A percentile compares a stretch with the other conserved stretches of the same genome.
Evolutionary conservation across 1,139 yeast species (phyloP).

Genomic region (Protomyces gravidus): DNA sequence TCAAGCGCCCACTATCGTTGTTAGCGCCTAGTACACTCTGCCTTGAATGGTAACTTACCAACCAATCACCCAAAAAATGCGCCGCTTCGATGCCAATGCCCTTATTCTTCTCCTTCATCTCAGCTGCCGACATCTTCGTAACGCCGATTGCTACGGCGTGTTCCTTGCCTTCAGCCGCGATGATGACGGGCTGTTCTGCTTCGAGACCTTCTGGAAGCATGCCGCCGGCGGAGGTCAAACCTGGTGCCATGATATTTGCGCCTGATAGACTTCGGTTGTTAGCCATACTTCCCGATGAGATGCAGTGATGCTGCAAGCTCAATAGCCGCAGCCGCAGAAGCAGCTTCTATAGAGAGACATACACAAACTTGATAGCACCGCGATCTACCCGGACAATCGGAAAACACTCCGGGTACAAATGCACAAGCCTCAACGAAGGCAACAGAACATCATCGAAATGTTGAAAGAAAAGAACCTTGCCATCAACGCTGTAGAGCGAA

Average conservation of each 20-base stretch:
- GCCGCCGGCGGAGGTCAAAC: conserved; percentile 88
- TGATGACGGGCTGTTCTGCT: conserved; percentile 67
- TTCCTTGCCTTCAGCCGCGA: conserved; percentile 91
- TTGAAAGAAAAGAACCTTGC: conserved; percentile 55
- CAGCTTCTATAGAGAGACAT: no score
- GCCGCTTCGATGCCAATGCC: conserved; percentile 86
- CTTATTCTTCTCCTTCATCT: conserved; percentile 75
- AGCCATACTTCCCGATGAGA: no score
- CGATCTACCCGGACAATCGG: conserved; percentile 89
- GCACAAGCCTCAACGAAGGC: conserved; percentile 73
- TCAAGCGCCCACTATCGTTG: neutral
- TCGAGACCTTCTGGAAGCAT: conserved; percentile 62
- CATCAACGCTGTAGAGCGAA: conserved; percentile 29
- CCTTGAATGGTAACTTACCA: conserved; percentile 42
- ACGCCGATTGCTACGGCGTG: conserved; percentile 86
- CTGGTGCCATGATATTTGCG: conserved; percentile 59
- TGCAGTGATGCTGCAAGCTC: no score
- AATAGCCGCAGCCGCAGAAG: no score
- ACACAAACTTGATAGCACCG: conserved; percentile 90
- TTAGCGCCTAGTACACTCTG: neutral
- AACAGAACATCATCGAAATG: conserved; percentile 72
- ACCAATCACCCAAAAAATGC: conserved; percentile 85
- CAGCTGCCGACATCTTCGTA: conserved; percentile 82
- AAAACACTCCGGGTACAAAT: conserved; percentile 73
- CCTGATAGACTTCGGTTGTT: conserved; percentile 14